Evolutionary conservation across 257 asterid genomes (phyloP).

Genomic region (Salvia miltiorrhiza): DNA sequence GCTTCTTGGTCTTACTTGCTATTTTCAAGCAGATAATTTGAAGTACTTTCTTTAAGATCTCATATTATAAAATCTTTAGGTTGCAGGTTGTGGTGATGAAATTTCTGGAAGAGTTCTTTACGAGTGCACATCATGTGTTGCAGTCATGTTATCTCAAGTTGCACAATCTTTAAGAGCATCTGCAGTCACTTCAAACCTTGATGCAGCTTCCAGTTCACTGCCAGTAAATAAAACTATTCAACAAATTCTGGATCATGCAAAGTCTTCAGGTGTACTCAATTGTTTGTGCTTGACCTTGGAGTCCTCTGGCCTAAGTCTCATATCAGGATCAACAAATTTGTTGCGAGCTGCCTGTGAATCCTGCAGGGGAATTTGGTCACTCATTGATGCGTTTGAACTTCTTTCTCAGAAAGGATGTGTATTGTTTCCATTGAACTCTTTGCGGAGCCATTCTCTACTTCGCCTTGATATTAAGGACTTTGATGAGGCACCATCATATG

Average conservation of each 20-base stretch:
- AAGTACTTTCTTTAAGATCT: constrained; percentile 21
- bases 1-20: constrained; percentile 18
- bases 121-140: constrained; percentile 83
- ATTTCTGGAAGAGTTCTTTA: constrained; percentile 69
- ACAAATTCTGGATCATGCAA: constrained; percentile 68
- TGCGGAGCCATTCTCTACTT: constrained; percentile 47
- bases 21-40: constrained; percentile 16
- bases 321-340: constrained; percentile 83
- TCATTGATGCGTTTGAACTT: constrained; percentile 72
- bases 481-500: constrained; percentile 42
- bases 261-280: constrained; percentile 59
- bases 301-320: constrained; percentile 78
- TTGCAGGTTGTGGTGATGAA: constrained; percentile 57
- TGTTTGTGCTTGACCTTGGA: constrained; percentile 74
- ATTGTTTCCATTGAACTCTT: constrained; percentile 62
- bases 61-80: constrained; percentile 43
- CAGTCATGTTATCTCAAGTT: constrained; percentile 67
- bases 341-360: constrained; percentile 95
- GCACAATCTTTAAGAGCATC: constrained; percentile 69
- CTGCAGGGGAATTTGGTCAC: constrained; percentile 81
- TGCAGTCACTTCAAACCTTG: constrained; percentile 45
- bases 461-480: constrained; percentile 48
- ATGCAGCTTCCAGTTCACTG: constrained; percentile 38
- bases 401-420: constrained; percentile 43
- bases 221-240: constrained; percentile 43